Evolutionary conservation across 495 filamentous ascomycete species (phyloP).

Genomic region (Parathielavia hyrcaniae): DNA sequence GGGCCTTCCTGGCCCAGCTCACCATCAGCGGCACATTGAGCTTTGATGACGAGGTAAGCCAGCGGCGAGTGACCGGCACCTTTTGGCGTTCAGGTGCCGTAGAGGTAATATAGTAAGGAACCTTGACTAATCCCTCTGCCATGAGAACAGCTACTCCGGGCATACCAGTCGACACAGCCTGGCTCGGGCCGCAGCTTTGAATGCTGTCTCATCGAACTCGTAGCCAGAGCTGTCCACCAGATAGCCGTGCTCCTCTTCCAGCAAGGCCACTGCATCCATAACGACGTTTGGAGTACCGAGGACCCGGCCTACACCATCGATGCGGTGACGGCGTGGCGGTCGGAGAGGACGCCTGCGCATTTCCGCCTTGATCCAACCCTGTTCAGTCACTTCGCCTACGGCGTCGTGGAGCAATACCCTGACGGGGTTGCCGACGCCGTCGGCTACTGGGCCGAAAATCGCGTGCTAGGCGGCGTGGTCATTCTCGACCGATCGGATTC

Average conservation of each 20-base stretch:
- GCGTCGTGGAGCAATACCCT: neutral
- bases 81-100: too few relatives aligned
- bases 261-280: neutral
- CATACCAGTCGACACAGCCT: neutral
- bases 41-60: neutral
- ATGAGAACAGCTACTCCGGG: neutral
- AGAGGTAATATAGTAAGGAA: too few relatives aligned
- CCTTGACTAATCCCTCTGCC: too few relatives aligned
- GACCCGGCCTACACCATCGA: neutral
- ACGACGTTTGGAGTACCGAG: neutral
- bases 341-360: too few relatives aligned
- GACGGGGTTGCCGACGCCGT: neutral
- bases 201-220: neutral
- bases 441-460: conserved; percentile 1
- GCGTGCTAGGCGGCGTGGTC: neutral
- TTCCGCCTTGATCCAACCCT: neutral
- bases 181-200: neutral
- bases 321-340: neutral
- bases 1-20: neutral
- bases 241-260: neutral
- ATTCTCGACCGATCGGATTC: neutral
- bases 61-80: too few relatives aligned
- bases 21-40: neutral
- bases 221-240: neutral
- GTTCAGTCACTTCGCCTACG: neutral